Evolutionary conservation across 805 yeast genomes (phyloP), one percentile per base, ranked within the genome.

Genomic region (Saccharomycopsis synnaedendra): DNA sequence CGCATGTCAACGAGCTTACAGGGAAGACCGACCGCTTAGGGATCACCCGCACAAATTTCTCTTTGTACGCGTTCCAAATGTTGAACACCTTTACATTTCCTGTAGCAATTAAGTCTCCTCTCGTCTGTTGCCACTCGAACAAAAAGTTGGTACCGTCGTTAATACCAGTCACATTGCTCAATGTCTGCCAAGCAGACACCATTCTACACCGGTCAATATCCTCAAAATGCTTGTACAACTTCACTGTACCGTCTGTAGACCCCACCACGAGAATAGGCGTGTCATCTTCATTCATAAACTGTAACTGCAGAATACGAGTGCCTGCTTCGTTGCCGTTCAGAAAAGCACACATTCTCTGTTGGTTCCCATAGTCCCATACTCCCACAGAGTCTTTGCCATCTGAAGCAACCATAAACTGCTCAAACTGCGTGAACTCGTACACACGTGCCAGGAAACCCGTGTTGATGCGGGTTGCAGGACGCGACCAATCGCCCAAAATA

Each of bases 51-150:
- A 85, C 72, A 59, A 96, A 83, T 45, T 83, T 70, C 59, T 93
- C 98, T 35, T 96, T 70, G 8, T 96, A 93, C 0, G 97, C 97
- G 65, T 93, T 97, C 98, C 98, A 93, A 1, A 89, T 71, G 49
- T 95, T 70, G 47, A 93, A 86, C 29, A 88, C 80, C 57, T 89
- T 85, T 5, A 86, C 95, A 67, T 93, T 97, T 42, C 98, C 98
- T 39, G 96, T 88, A 1, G 85, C 96, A 46, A 90, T 67, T 37
- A 93, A 67, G 0, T 95, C 78, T 0, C 98, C 98, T 51, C 96
- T 70, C 41, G 93, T 82, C 60, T 93, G 98, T 62, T 90, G 97
- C 98, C 98, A 93, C 56, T 93, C 97, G 7, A 89, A 78, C 19
- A 87, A 74, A 45, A 90, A 67, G 3, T 96, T 96, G 10, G 86